These are phyloP conservation scores for Gossypium schwendimanii DNA, from an alignment of 441 rosid species.

Conservation along the genomic window DNA sequence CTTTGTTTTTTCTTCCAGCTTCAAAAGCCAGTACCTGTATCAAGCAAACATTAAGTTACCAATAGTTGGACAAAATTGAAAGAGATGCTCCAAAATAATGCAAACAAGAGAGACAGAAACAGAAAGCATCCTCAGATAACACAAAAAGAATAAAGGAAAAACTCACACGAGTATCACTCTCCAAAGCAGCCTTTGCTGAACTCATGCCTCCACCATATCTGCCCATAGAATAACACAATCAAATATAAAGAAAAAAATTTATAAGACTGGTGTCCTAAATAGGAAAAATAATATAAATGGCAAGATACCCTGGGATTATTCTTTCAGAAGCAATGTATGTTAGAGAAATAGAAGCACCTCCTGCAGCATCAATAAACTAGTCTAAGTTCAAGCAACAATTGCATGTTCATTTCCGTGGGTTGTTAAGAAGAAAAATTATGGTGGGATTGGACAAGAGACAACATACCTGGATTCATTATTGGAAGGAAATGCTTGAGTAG, in stretches of 20 bases:
- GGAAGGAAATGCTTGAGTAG: conserved; percentile 77
- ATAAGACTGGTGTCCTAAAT: neutral
- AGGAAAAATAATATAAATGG: neutral
- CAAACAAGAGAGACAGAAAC: neutral
- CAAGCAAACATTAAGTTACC: neutral
- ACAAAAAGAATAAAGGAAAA: neutral
- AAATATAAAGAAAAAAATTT: neutral
- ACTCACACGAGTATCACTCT: conserved; percentile 18
- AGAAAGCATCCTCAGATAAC: neutral
- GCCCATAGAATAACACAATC: neutral
- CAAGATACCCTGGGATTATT: conserved; percentile 14
- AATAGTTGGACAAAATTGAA: neutral
- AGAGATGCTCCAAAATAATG: neutral
- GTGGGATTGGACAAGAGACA: conserved; percentile 13
- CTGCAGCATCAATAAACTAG: conserved; percentile 15
- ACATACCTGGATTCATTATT: conserved; percentile 83
- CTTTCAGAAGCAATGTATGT: conserved; percentile 16
- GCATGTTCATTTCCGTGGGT: neutral
- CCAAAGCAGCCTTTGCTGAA: conserved; percentile 19
- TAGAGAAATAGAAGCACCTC: conserved; percentile 24
- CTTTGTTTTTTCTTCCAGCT: conserved; percentile 86
- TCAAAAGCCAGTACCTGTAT: conserved; percentile 82
- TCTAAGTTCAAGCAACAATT: conserved; percentile 7
- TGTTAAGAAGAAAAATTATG: neutral
- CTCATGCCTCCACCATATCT: conserved; percentile 21